Percentiles rank a stretch among this genome's conserved stretches.
Evolutionary conservation across 441 rosid genomes (phyloP).

Genomic region (Adansonia rubrostipa): DNA sequence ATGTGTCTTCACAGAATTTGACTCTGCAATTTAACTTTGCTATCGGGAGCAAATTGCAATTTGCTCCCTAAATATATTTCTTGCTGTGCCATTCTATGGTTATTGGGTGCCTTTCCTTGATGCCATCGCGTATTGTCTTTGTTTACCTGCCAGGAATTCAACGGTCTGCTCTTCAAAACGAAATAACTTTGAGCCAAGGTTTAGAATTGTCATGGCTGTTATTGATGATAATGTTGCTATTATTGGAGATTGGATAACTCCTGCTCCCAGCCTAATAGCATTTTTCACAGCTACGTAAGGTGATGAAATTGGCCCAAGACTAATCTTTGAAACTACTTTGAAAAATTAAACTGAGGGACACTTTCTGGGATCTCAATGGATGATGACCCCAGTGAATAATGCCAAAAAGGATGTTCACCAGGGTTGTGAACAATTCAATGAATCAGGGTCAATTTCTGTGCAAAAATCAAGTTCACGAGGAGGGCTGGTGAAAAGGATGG

Average conservation of each 20-base stretch:
- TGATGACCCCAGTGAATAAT: conserved; percentile 36
- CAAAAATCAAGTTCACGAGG: conserved; percentile 53
- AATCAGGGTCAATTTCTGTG: conserved; percentile 44
- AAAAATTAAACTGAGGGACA: conserved; percentile 46
- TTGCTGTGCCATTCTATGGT: conserved; percentile 12
- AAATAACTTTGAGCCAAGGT: conserved; percentile 30
- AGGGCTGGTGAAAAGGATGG: conserved; percentile 63
- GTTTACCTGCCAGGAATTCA: conserved; percentile 42
- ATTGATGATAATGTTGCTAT: conserved; percentile 73
- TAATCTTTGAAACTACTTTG: conserved; percentile 37
- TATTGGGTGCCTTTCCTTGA: conserved; percentile 26
- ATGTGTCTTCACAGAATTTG: not conserved
- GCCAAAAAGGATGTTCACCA: conserved; percentile 34
- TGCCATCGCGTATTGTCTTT: conserved; percentile 16
- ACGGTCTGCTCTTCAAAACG: conserved; percentile 31
- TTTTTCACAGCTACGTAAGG: conserved; percentile 56
- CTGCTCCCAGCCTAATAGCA: conserved; percentile 65
- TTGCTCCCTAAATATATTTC: not conserved
- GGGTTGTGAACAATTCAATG: conserved; percentile 34
- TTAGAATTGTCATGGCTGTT: conserved; percentile 59
- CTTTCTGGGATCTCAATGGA: conserved; percentile 47
- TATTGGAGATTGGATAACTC: conserved; percentile 81
- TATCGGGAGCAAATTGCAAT: not conserved
- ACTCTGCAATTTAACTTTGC: conserved; percentile 7
- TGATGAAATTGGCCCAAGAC: conserved; percentile 53